phyloP scores from a whole-genome alignment of 2,329 filamentous ascomycete genomes.

The Periconia sp. region DNA sequence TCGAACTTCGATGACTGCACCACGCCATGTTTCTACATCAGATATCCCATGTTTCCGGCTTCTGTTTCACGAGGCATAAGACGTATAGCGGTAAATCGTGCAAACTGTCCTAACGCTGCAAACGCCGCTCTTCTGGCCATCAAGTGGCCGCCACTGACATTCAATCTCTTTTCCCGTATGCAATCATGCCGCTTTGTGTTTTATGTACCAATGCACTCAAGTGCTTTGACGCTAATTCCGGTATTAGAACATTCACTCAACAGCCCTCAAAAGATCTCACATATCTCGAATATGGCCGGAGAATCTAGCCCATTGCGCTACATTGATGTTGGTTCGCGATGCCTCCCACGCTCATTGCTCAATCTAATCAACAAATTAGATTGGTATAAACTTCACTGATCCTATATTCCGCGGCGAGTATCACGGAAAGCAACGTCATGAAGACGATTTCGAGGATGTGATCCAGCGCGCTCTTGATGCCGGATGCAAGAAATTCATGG shows the following conservation, averaged over 20 bases:
- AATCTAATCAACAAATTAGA: conserved; percentile 46
- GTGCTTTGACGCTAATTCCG: neutral
- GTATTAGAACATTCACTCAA: neutral
- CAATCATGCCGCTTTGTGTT: neutral
- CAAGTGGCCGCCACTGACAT: neutral
- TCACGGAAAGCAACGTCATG: conserved; percentile 75
- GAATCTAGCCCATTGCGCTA: conserved; percentile 32
- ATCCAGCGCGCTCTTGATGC: conserved; percentile 75
- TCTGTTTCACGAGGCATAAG: neutral
- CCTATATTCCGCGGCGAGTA: conserved; percentile 85
- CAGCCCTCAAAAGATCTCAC: neutral
- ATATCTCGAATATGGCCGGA: conserved; percentile 8
- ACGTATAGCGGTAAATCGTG: neutral
- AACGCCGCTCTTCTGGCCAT: neutral
- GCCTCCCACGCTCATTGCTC: conserved; percentile 5
- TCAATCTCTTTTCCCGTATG: neutral
- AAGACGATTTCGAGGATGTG: conserved; percentile 73
- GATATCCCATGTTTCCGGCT: conserved; percentile 11
- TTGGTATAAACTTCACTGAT: conserved; percentile 95
- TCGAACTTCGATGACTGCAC: neutral
- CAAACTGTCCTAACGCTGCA: neutral
- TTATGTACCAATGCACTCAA: neutral
- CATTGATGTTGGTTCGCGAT: conserved; percentile 47
- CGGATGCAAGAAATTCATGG: conserved; percentile 86
- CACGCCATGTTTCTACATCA: neutral